Conservation (phyloP, 2,329 filamentous ascomycete species). For the Xylariales sp. region DNA sequence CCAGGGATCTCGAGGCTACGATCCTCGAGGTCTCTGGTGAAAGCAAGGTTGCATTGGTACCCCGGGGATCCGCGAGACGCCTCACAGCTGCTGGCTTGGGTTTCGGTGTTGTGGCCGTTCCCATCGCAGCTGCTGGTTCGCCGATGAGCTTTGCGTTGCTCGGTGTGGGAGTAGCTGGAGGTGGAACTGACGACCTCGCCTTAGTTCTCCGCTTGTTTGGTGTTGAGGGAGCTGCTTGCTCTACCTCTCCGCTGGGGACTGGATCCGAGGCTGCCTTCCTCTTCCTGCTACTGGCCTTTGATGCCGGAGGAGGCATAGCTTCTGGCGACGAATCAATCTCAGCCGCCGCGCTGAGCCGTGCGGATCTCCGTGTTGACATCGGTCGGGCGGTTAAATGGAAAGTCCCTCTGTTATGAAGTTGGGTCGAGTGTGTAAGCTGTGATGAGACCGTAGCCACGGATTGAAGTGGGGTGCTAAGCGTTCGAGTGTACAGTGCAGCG, state of each 20-base stretch:
- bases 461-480: no score
- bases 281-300: slow-evolving; percentile 26
- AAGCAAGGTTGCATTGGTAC: slow-evolving; percentile 66
- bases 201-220: slow-evolving; percentile 24
- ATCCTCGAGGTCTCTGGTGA: slow-evolving; percentile 66
- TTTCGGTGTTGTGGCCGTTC: slow-evolving; percentile 27
- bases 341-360: slow-evolving; percentile 23
- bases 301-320: slow-evolving; percentile 16
- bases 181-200: slow-evolving; percentile 20
- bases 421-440: no score
- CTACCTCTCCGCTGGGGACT: slow-evolving; percentile 5
- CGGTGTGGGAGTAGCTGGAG: slow-evolving; percentile 44
- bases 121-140: slow-evolving; percentile 18
- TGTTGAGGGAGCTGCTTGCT: slow-evolving; percentile 21
- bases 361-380: slow-evolving; percentile 28
- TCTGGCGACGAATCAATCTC: slow-evolving; percentile 13
- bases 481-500: no score
- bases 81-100: slow-evolving; percentile 37
- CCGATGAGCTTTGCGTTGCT: slow-evolving; percentile 36
- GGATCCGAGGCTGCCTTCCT: slow-evolving; percentile 24
- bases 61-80: slow-evolving; percentile 58
- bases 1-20: slow-evolving; percentile 46
- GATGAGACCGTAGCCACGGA: no score
- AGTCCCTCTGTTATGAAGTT: no score
- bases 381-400: slow-evolving; percentile 5